Evolutionary conservation across 768 basidiomycete genomes (phyloP).

Genomic region (Ramaria sp.): DNA sequence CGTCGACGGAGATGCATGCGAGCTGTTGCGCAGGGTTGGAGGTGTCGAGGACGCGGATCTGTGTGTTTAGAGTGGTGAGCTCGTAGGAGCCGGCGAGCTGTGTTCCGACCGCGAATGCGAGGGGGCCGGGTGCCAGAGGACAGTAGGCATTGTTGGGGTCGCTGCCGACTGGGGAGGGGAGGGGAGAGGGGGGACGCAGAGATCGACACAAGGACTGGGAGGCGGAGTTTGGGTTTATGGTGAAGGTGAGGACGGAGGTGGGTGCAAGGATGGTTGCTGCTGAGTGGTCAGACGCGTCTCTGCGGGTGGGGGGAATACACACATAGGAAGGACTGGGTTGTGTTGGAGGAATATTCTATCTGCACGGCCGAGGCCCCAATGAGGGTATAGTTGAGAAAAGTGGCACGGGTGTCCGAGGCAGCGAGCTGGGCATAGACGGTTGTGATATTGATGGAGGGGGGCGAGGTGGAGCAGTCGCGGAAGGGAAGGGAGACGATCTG

Average conservation of each 20-base stretch:
- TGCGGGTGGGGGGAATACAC: constrained; percentile 5
- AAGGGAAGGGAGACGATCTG: constrained; percentile 55
- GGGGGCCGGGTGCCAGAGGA: constrained; percentile 66
- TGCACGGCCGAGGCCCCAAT: constrained; percentile 50
- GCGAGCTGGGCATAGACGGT: constrained; percentile 68
- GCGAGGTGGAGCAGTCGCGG: constrained; percentile 52
- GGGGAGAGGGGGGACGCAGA: constrained; percentile 69
- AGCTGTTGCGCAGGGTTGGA: constrained; percentile 55
- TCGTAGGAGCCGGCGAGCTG: constrained; percentile 34
- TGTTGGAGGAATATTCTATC: constrained; percentile 47
- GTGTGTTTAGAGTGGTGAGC: constrained; percentile 76
- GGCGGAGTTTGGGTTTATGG: constrained; percentile 48
- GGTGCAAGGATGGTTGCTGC: constrained; percentile 82
- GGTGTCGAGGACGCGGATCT: constrained; percentile 82
- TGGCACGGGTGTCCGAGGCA: constrained; percentile 20
- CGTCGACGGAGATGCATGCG: constrained; percentile 66
- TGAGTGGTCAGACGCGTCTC: constrained; percentile 11
- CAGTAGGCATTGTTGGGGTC: constrained; percentile 42
- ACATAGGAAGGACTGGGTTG: constrained; percentile 58
- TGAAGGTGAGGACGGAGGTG: constrained; percentile 69
- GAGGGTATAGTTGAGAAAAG: constrained; percentile 59
- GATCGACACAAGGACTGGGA: constrained; percentile 61
- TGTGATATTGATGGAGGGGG: constrained; percentile 45
- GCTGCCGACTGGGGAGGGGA: constrained; percentile 36
- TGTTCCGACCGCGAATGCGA: constrained; percentile 58